phyloP scores from a whole-genome alignment of 179 eudicot genomes.

The Drosera spatulata region DNA sequence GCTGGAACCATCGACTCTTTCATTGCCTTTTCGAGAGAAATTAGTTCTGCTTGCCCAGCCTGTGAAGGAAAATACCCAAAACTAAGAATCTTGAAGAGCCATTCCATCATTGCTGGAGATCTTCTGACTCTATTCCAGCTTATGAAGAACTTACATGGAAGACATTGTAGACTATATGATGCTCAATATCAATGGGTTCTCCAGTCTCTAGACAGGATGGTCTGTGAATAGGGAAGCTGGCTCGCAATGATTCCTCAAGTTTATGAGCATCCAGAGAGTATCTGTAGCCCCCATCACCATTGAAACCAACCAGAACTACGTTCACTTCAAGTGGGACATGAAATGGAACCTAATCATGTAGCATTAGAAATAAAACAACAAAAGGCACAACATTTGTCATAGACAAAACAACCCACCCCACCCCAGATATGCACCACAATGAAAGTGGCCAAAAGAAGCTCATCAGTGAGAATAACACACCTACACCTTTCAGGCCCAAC shows the following conservation, averaged over 20 bases:
- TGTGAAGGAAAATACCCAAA: conserved; percentile 15
- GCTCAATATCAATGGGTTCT: conserved; percentile 92
- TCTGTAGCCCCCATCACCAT: conserved; percentile 91
- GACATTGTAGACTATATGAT: conserved; percentile 80
- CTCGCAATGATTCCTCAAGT: conserved; percentile 75
- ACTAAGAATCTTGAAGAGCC: background rate
- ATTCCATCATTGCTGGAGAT: background rate
- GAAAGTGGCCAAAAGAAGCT: no score
- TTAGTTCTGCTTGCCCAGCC: conserved; percentile 84
- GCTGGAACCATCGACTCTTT: conserved; percentile 70
- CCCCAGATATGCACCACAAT: no score
- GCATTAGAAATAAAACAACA: background rate
- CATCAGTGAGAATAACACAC: no score
- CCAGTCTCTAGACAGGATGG: conserved; percentile 96
- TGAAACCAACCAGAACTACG: conserved; percentile 79
- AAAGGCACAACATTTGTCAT: no score
- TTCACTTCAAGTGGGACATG: conserved; percentile 99
- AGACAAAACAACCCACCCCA: no score
- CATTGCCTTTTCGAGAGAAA: conserved; percentile 73
- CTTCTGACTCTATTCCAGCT: background rate
- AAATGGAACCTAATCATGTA: conserved; percentile 72
- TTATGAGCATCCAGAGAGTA: conserved; percentile 65
- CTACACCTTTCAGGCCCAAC: no score
- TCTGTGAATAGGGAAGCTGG: conserved; percentile 69
- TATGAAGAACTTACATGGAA: conserved; percentile 56